Base-by-base conservation (phyloP, 305 asterid species). In the Fraxinus sp. region DNA sequence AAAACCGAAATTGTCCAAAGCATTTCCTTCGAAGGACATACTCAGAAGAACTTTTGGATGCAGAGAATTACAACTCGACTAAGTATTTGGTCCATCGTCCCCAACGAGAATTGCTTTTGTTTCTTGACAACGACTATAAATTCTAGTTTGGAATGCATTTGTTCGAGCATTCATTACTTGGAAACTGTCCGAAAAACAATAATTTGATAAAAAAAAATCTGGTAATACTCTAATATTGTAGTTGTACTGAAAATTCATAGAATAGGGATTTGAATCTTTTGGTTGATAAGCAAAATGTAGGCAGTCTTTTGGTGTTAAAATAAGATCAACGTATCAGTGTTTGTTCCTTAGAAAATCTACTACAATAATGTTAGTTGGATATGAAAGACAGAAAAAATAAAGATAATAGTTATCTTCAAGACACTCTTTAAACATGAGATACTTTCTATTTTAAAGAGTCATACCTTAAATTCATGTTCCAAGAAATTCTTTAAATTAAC, bases 1-100 rank as follows among this genome's bases (percentile, higher is more conserved):
- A 30, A 70, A 37, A 70, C 16, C 44, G 26, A 11, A 83, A 77
- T 4, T 8, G 71, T 41, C 49, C 22, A 0, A 44, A 78, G 7
- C 59, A 64, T 57, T 82, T 28, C 82, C 79, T 78, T 66, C 91
- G 36, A 3, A 83, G 92, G 66, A 90, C 94, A 81, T 92, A 85
- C 86, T 92, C 94, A 0, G 93, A 90, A 84, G 96, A 92, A 79
- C 90, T 89, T 49, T 62, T 86, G 78, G 87, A 89, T 81, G 93
- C 83, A n/a, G 84, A 87, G 3, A 94, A 90, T 72, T 92, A 90
- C 83, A 90, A 92, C 86, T 88, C 91, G 14, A 90, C 96, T 16
- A 92, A 92, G 88, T 83, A 75, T 85, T 83, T 92, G 80, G 79
- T 83, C 13, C 87, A 84, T 14, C 83, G 74, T 57, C 81, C 70